A percentile compares a stretch with the other conserved stretches of the same genome.
Conservation (phyloP, 2,329 filamentous ascomycete genomes). For the Phialocephala sp. region DNA sequence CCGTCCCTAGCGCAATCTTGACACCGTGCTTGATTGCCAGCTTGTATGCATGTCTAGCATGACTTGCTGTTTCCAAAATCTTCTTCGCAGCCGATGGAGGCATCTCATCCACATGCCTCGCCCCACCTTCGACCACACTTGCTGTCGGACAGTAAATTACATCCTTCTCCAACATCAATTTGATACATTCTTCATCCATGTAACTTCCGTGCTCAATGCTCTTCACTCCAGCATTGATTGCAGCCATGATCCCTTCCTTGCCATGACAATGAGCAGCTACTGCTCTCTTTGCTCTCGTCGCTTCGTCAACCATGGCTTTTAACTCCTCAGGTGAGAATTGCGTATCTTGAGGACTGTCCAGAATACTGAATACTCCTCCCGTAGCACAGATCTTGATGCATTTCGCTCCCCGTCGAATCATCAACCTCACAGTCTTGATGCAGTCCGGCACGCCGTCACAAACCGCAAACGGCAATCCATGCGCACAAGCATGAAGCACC, state of each 20-base stretch:
- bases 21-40: conserved; percentile 51
- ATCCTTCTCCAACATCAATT: conserved; percentile 52
- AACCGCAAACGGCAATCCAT: conserved; percentile 45
- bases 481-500: conserved; percentile 43
- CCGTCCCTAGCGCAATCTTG: conserved; percentile 55
- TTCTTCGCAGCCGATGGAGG: conserved; percentile 46
- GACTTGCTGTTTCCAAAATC: conserved; percentile 45
- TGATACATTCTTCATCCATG: conserved; percentile 51
- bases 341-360: conserved; percentile 50
- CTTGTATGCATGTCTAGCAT: conserved; percentile 46
- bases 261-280: conserved; percentile 52
- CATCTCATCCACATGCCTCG: conserved; percentile 43
- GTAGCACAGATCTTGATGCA: conserved; percentile 54
- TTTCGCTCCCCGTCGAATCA: conserved; percentile 53
- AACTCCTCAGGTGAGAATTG: conserved; percentile 54
- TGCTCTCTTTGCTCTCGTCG: conserved; percentile 45
- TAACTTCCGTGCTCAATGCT: conserved; percentile 55
- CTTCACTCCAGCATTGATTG: conserved; percentile 52
- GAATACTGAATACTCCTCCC: conserved; percentile 51
- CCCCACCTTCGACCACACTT: conserved; percentile 49
- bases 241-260: conserved; percentile 51
- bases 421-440: conserved; percentile 48
- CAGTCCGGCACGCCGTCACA: conserved; percentile 55
- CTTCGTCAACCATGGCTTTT: conserved; percentile 51
- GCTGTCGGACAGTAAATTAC: conserved; percentile 52